Evolutionary conservation across 306 rosid species (phyloP).

Genomic region (Cicer arietinum): DNA sequence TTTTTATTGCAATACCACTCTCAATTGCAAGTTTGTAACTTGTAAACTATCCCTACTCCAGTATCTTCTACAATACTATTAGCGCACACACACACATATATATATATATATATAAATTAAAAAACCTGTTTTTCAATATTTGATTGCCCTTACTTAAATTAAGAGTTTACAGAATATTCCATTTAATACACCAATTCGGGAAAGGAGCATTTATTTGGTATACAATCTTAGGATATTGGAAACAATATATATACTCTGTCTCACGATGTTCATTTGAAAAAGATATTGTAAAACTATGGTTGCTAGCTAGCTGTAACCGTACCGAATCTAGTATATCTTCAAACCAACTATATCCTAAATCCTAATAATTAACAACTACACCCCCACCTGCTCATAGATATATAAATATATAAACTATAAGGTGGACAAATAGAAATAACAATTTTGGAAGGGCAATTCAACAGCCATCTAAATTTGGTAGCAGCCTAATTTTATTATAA

Average conservation of each 20-base stretch:
- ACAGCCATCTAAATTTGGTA: not conserved
- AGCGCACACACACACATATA: not conserved
- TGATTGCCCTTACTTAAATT: not conserved
- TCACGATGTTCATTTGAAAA: not conserved
- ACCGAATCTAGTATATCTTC: slow-evolving; percentile 10
- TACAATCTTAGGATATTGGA: not conserved
- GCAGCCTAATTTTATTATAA: not conserved
- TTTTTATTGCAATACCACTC: not conserved
- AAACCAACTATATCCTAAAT: not conserved
- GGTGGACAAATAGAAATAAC: not conserved
- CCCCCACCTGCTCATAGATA: slow-evolving; percentile 1
- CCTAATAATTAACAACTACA: not conserved
- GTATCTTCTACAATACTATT: not conserved
- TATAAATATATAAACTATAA: not conserved
- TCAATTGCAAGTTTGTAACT: not conserved
- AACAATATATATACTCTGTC: not conserved
- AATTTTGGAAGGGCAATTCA: not conserved
- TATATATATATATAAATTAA: too few relatives aligned
- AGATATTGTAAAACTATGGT: not conserved
- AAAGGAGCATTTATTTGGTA: slow-evolving; percentile 4
- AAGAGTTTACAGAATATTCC: not conserved
- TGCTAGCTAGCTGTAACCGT: not conserved
- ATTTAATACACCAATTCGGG: not conserved
- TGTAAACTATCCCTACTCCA: not conserved
- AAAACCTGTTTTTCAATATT: not conserved